Base-by-base conservation (phyloP, 1,139 yeast genomes). In the Citeromyces hawaiiensis region DNA sequence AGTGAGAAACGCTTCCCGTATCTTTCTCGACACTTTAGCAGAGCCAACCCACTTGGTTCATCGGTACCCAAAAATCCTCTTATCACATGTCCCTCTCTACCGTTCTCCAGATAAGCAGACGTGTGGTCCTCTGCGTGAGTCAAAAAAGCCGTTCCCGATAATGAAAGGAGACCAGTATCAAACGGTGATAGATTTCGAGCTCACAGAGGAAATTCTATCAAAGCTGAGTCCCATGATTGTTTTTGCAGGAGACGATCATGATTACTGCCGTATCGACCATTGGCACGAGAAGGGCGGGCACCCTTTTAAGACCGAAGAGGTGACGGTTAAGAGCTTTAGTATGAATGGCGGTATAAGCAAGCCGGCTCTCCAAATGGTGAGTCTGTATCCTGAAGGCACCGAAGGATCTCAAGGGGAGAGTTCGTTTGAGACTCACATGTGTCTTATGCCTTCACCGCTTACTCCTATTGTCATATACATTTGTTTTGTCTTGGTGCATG, bases 271-370 rank as follows among this genome's bases (percentile, higher is more conserved):
- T 45, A 54, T 69, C 4, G 41, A 44, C 2, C 77, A 71, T 48
- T 38, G 40, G 2, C 46, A 47, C 37, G 37, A 35, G 6, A 48
- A 52, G 11, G 53, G 48, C 9, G 44, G 49, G 1, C 39, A 51
- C 2, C 11, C 37, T 2, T 29, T 25, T 14, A 13, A 17, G 7
- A 36, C 50, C 2, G 51, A 68, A 27, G 77, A 71, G 47, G 57
- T 72, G 42, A 71, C 76, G 23, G 75, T 72, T 29, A 72, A 72
- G 48, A 69, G 77, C 18, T 66, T 72, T 8, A 68, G 75, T 36
- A 69, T 73, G 76, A 78, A 79, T 19, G 72, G 72, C 78, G 78
- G 79, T 1, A 69, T 70, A 29, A 51, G 55, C 40, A 56, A 56
- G 36, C 80, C 80, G 0, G 79, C 76, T 0, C 74, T 72, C 3